A percentile compares a stretch with the other conserved stretches of the same genome.
Conservation (phyloP, 768 basidiomycete genomes). For the Boletus pseudo-olivaceus region DNA sequence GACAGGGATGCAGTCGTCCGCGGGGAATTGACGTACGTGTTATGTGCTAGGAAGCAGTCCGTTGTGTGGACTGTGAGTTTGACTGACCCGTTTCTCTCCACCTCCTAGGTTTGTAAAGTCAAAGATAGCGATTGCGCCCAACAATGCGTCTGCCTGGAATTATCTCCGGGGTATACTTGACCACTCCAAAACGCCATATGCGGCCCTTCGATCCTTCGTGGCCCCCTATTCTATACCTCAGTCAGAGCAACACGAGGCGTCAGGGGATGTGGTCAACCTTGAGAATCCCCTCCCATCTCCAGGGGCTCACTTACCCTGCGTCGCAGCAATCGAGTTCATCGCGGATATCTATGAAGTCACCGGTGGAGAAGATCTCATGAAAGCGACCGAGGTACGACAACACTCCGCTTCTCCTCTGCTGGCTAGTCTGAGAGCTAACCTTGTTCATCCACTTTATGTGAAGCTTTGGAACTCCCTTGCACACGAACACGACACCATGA, state of each 20-base stretch:
- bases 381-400: conserved; percentile 47
- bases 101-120: conserved; percentile 71
- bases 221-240: conserved; percentile 52
- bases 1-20: conserved; percentile 56
- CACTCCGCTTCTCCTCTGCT: not conserved
- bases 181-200: conserved; percentile 54
- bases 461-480: conserved; percentile 74
- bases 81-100: not conserved
- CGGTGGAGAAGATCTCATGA: conserved; percentile 44
- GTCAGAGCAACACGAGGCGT: conserved; percentile 22
- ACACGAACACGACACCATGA: conserved; percentile 65
- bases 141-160: conserved; percentile 96
- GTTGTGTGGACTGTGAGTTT: not conserved
- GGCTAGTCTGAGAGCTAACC: conserved; percentile 4
- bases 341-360: conserved; percentile 70
- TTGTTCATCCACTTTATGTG: conserved; percentile 9
- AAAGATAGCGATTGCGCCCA: conserved; percentile 81
- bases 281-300: conserved; percentile 68
- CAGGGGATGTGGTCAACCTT: conserved; percentile 58
- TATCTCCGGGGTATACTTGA: conserved; percentile 87
- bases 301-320: conserved; percentile 70
- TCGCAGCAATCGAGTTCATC: conserved; percentile 79
- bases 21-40: conserved; percentile 72
- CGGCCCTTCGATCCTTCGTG: conserved; percentile 56
- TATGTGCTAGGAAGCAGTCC: not conserved